Evolutionary conservation across 2,329 filamentous ascomycete species (phyloP).

Genomic region (Fusarium setosum): DNA sequence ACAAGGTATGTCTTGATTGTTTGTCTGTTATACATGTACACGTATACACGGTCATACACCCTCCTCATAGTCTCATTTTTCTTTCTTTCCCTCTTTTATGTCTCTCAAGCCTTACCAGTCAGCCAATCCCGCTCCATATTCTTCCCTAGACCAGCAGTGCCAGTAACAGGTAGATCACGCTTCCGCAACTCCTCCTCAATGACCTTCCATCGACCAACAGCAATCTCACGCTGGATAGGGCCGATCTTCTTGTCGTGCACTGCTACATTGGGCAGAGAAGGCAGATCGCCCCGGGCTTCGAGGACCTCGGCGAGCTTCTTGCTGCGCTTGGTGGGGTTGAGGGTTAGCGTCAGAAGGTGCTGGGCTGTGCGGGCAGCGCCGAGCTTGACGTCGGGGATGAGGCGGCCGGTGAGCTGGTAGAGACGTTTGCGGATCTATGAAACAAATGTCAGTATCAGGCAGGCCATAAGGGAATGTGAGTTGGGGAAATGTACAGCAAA

Average conservation of each 20-base stretch:
- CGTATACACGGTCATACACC: conserved; percentile 44
- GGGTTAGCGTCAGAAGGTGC: conserved; percentile 64
- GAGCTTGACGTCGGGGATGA: conserved; percentile 78
- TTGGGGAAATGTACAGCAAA: conserved; percentile 73
- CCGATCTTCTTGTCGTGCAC: conserved; percentile 74
- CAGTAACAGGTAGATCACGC: conserved; percentile 69
- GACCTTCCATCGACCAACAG: conserved; percentile 81
- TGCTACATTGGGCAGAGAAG: conserved; percentile 74
- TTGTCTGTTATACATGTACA: conserved; percentile 47
- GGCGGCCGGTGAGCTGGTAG: conserved; percentile 82
- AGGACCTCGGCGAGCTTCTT: conserved; percentile 74
- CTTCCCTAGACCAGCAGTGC: conserved; percentile 53
- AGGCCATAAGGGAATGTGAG: background rate
- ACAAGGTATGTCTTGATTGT: conserved; percentile 35
- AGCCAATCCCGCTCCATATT: conserved; percentile 58
- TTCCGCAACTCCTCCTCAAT: conserved; percentile 77
- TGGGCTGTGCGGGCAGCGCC: conserved; percentile 64
- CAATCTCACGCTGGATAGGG: conserved; percentile 76
- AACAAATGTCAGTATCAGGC: conserved; percentile 25
- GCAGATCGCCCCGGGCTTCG: conserved; percentile 56
- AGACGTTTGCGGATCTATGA: conserved; percentile 85
- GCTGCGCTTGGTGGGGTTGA: conserved; percentile 65
- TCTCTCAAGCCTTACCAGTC: conserved; percentile 49
- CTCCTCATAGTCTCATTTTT: conserved; percentile 12
- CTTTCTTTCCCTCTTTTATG: conserved; percentile 12